Evolutionary conservation across 768 basidiomycete genomes (phyloP).

Genomic region (Rhizopogon sp.): DNA sequence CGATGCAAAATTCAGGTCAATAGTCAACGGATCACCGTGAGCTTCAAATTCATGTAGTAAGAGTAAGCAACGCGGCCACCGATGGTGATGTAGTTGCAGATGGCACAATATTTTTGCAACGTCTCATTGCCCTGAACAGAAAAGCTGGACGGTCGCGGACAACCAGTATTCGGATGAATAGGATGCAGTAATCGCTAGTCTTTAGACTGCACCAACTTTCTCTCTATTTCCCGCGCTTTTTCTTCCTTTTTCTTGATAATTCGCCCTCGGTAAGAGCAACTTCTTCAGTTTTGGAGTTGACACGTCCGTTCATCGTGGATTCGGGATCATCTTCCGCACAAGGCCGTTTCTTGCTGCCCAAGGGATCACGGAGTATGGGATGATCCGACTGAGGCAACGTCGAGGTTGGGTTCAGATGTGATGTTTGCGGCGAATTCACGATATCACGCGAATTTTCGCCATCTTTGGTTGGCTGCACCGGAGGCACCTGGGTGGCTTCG

Average conservation of each 20-base stretch:
- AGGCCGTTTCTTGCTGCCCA: constrained; percentile 15
- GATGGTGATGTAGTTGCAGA: too few species aligned
- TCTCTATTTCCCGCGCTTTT: constrained; percentile 9
- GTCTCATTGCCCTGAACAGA: background rate
- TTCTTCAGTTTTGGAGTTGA: background rate
- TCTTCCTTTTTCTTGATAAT: constrained; percentile 19
- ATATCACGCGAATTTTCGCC: background rate
- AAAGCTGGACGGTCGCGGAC: background rate
- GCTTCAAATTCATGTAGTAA: too few species aligned
- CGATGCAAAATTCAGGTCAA: too few species aligned
- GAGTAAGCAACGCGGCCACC: too few species aligned
- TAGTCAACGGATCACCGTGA: too few species aligned
- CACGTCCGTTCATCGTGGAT: background rate
- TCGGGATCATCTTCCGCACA: constrained; percentile 11
- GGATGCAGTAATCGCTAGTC: background rate
- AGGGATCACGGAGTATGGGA: background rate
- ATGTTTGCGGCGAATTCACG: background rate
- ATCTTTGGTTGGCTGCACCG: background rate
- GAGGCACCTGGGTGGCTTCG: background rate
- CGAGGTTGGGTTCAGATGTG: background rate
- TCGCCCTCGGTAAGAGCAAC: background rate
- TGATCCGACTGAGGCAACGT: background rate
- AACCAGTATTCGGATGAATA: background rate
- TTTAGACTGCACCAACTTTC: background rate
- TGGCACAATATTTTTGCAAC: background rate